phyloP scores from a whole-genome alignment of 2,329 filamentous ascomycete species.

The Neopestalotiopsis clavispora region DNA sequence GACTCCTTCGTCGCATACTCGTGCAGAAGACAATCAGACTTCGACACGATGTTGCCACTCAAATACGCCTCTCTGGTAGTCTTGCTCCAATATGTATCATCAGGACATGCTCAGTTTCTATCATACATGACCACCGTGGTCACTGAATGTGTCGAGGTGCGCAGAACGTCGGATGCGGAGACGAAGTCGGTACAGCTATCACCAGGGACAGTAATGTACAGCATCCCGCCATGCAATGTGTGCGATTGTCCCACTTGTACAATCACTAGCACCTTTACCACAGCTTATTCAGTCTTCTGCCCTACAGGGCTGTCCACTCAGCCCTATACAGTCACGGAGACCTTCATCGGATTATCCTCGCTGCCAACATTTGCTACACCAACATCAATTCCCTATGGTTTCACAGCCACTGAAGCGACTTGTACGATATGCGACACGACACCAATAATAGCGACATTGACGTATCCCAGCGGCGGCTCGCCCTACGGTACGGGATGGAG shows the following conservation, averaged over 20 bases:
- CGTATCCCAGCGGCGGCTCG: conserved; percentile 1
- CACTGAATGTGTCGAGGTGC: conserved; percentile 7
- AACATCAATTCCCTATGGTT: conserved; percentile 27
- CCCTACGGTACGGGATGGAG: neutral
- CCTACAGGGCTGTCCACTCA: conserved; percentile 19
- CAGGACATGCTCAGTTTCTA: neutral
- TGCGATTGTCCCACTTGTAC: conserved; percentile 28
- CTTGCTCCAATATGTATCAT: neutral
- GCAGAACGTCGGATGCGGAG: neutral
- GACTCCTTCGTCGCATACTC: neutral
- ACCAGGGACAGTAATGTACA: conserved; percentile 19
- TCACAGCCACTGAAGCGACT: conserved; percentile 25
- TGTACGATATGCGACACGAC: neutral
- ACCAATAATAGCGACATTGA: neutral
- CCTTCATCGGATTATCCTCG: conserved; percentile 27
- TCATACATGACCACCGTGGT: neutral
- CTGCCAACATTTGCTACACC: conserved; percentile 24
- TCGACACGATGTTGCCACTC: neutral
- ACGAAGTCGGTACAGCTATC: neutral
- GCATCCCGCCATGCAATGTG: conserved; percentile 24
- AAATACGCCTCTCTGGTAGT: neutral
- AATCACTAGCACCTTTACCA: conserved; percentile 25
- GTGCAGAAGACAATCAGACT: neutral
- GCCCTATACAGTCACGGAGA: conserved; percentile 28
- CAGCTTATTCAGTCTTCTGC: conserved; percentile 20